These are phyloP conservation scores for Paracorniculantispora psalliotae DNA, from an alignment of 2,329 filamentous ascomycete genomes.

Conservation along the genomic window DNA sequence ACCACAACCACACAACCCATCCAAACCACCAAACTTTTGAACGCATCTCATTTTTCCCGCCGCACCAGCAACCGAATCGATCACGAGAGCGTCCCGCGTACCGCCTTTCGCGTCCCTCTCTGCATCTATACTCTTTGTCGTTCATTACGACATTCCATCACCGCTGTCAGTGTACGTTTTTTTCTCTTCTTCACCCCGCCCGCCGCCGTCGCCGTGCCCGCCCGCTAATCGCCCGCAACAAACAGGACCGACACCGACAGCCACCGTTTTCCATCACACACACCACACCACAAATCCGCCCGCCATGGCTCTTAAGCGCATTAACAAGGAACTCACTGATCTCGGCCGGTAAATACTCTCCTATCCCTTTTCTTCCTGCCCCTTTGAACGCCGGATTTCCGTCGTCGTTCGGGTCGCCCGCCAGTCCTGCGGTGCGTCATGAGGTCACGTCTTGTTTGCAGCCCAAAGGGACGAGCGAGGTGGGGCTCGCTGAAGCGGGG, in stretches of 20 bases:
- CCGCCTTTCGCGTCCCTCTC: background rate
- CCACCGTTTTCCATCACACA: constrained; percentile 1
- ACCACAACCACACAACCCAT: constrained; percentile 10
- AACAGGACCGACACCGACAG: constrained; percentile 11
- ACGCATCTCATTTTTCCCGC: background rate
- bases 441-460: constrained; percentile 20
- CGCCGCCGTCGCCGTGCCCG: background rate
- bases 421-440: constrained; percentile 14
- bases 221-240: constrained; percentile 8
- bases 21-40: constrained; percentile 3
- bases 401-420: constrained; percentile 22
- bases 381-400: constrained; percentile 13
- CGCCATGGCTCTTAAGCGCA: constrained; percentile 84
- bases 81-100: constrained; percentile 6
- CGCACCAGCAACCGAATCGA: constrained; percentile 7
- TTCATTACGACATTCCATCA: background rate
- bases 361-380: constrained; percentile 12
- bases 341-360: constrained; percentile 72
- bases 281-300: constrained; percentile 20
- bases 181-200: background rate
- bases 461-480: constrained; percentile 29
- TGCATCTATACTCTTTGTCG: background rate
- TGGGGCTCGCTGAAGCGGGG: constrained; percentile 35
- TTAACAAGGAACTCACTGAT: constrained; percentile 90
- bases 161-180: constrained; percentile 4